These are phyloP conservation scores for Dioscorea cayenensis DNA, from an alignment of 116 monocot genomes.

Conservation along the genomic window DNA sequence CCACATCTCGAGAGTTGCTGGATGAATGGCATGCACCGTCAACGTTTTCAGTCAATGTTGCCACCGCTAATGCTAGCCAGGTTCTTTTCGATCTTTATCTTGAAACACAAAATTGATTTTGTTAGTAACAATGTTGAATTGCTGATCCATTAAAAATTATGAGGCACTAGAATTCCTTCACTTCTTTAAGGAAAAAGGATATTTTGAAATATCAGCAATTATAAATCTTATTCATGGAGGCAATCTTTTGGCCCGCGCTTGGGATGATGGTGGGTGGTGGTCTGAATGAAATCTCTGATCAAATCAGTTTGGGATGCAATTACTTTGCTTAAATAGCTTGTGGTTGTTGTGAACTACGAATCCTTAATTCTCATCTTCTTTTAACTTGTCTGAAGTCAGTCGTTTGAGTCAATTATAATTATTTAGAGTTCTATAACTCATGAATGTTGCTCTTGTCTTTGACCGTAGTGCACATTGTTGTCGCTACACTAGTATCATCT, in stretches of 20 bases:
- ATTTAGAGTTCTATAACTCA: no score
- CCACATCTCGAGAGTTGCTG: slow-evolving; percentile 63
- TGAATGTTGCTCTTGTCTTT: no score
- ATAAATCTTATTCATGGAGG: no score
- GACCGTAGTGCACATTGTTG: no score
- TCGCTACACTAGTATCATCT: background rate
- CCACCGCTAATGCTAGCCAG: slow-evolving; percentile 92
- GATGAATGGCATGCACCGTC: slow-evolving; percentile 83
- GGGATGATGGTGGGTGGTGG: background rate
- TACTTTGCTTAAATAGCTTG: background rate
- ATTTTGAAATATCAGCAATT: no score
- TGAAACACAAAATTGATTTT: background rate
- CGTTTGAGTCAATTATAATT: no score
- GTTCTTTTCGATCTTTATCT: slow-evolving; percentile 17
- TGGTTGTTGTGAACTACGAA: background rate
- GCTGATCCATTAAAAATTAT: background rate
- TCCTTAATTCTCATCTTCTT: no score
- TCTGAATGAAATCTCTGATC: background rate
- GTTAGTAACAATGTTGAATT: background rate
- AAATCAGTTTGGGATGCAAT: background rate
- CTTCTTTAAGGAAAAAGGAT: no score
- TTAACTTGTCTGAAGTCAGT: no score
- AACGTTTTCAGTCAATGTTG: slow-evolving; percentile 96
- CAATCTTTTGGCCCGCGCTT: background rate
- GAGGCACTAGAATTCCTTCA: no score